Conservation (phyloP, 805 yeast species). For the Yamadazyma kitorensis region DNA sequence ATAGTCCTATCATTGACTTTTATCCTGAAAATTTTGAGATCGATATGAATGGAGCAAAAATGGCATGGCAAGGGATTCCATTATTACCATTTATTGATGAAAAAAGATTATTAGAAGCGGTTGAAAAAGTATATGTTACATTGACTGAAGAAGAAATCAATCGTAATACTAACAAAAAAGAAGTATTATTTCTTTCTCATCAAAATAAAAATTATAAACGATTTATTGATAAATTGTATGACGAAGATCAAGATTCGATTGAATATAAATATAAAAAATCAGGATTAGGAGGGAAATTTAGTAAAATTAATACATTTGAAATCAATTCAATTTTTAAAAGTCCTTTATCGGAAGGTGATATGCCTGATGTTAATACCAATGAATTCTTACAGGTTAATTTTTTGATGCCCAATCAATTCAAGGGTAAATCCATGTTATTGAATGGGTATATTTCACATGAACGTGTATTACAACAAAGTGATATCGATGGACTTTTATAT, state of each 20-base stretch:
- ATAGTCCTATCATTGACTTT: constrained; percentile 84
- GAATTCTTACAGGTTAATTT: constrained; percentile 49
- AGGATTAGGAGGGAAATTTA: constrained; percentile 59
- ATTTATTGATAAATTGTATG: constrained; percentile 39
- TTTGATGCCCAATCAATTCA: constrained; percentile 55
- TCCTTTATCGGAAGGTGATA: constrained; percentile 48
- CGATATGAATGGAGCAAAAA: constrained; percentile 94
- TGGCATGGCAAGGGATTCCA: constrained; percentile 95
- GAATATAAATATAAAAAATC: constrained; percentile 48
- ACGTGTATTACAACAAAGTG: constrained; percentile 63
- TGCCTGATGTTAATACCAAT: constrained; percentile 41
- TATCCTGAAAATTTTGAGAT: constrained; percentile 85
- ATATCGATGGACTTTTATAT: constrained; percentile 57
- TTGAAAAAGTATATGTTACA: constrained; percentile 57
- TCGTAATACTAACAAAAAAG: constrained; percentile 70
- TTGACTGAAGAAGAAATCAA: constrained; percentile 65
- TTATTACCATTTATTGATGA: constrained; percentile 89
- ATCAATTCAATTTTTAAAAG: constrained; percentile 34
- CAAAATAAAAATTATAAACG: constrained; percentile 49
- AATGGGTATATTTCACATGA: constrained; percentile 71
- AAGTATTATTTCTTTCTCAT: constrained; percentile 65
- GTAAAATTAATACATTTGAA: constrained; percentile 31
- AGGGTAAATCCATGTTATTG: constrained; percentile 78
- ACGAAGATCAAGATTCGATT: constrained; percentile 26
- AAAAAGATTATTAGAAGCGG: constrained; percentile 62